Base-by-base conservation (phyloP, 1,139 yeast species). In the Sugiyamaella sp. region DNA sequence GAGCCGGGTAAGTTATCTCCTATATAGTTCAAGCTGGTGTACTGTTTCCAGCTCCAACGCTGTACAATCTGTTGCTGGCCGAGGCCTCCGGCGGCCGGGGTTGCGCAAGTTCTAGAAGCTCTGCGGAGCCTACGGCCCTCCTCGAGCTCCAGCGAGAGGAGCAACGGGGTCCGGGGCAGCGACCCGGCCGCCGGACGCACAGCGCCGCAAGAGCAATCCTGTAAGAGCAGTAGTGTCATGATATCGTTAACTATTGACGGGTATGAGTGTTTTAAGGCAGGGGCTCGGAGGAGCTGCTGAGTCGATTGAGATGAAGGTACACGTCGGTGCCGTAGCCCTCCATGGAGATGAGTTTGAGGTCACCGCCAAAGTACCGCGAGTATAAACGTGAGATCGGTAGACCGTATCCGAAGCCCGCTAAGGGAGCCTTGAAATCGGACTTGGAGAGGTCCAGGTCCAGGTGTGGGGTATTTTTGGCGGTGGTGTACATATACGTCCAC, bases 261-360 rank as follows among this genome's bases (percentile, higher is more conserved):
- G 14, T 24, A 25, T 3, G 14, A 19, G 12, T 16, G 17, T 14
- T 27, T 57, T 60, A 74, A 51, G 73, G 75, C 44, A 78, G 62
- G 1, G 82, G 82, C 66, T 79, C 82, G 10, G 76, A 70, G 2
- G 79, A 74, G 38, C 76, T 70, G 46, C 79, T 75, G 52, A 80
- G 71, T 20, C 82, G 72, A 71, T 89, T 89, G 68, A 89, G 76
- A 72, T 89, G 96, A 64, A 90, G 73, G 66, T 89, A 90, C 1
- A 88, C 97, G 69, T 89, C 97, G 0, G 97, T 90, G 9, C 97
- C 97, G 63, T 89, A 89, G 10, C 96, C 96, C 71, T 89, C 97
- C 96, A 89, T 88, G 38, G 90, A 83, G 56, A 89, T 89, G 65
- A 90, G 77, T 66, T 85, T 86, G 71, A 89, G 77, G 65, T 89